Conservation (phyloP, 2,329 filamentous ascomycete genomes). For the Magnaporthiopsis poae region DNA sequence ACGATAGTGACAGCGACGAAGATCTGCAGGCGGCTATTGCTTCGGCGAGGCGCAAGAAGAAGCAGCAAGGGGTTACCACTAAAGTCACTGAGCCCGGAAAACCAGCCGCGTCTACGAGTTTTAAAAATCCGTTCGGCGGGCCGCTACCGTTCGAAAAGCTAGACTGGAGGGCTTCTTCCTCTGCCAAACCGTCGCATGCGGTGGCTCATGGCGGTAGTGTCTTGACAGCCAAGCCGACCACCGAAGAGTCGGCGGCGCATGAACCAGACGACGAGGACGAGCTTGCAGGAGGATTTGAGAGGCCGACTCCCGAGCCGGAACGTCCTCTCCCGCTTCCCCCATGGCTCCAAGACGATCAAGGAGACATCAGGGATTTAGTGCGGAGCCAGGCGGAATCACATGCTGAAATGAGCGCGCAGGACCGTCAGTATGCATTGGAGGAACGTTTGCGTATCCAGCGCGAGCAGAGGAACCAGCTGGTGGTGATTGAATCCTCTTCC, state of each 20-base stretch:
- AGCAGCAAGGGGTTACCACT: slow-evolving; percentile 13
- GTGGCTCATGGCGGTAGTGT: slow-evolving; percentile 1
- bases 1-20: slow-evolving; percentile 65
- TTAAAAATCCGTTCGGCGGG: slow-evolving; percentile 59
- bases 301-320: slow-evolving; percentile 24
- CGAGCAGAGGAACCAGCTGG: slow-evolving; percentile 38
- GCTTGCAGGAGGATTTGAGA: slow-evolving; percentile 56
- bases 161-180: slow-evolving; percentile 55
- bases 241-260: slow-evolving; percentile 15
- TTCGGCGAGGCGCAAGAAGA: slow-evolving; percentile 56
- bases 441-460: slow-evolving; percentile 38
- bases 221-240: slow-evolving; percentile 6
- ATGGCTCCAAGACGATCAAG: slow-evolving; percentile 54
- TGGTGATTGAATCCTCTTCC: slow-evolving; percentile 51
- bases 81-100: neutral
- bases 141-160: slow-evolving; percentile 87
- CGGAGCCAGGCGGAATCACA: slow-evolving; percentile 49
- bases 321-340: slow-evolving; percentile 57
- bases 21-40: slow-evolving; percentile 69
- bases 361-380: slow-evolving; percentile 56
- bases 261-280: slow-evolving; percentile 34
- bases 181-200: slow-evolving; percentile 26
- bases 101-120: slow-evolving; percentile 30
- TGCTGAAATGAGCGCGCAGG: slow-evolving; percentile 53
- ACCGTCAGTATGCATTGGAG: slow-evolving; percentile 46